Base-by-base conservation (phyloP, 225 moss, liverwort and hornwort genomes). In the Asterella californica region DNA sequence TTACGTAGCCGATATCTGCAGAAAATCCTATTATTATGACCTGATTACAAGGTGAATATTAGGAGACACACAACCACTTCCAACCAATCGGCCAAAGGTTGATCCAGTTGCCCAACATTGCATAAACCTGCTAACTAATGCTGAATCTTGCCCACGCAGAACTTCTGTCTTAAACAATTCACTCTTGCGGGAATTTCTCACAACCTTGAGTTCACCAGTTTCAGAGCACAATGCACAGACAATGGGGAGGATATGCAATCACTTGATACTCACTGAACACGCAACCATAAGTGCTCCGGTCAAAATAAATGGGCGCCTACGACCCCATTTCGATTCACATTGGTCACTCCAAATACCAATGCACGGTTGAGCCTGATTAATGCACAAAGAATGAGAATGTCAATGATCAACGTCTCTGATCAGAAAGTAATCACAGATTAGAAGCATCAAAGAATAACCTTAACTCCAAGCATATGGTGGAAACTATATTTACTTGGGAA, bases 301-400 rank as follows among this genome's bases (percentile, higher is more conserved):
- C 19, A 81, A 74, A n/a, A 96, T 96, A 42, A 87, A 96, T 11
- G 96, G 96, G 29, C 96, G 90, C 75, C 96, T 90, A 19, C 92
- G 88, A 79, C 96, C 96, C 88, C 91, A 96, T 76, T 87, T 90
- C 22, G 92, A 92, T 72, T 82, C 86, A 83, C 94, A 96, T 62
- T 86, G 85, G 75, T 96, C 96, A 79, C 92, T 96, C 96, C 94
- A 96, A 48, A 96, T 82, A 50, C 94, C 96, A 59, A 96, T 88
- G 78, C 88, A 92, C 9, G 96, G 96, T 76, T 96, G 96, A 17
- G 77, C 88, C 88, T 89, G 88, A 15, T 76, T 6, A 32, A 50
- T 15, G 71, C 7, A 72, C 0, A 72, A 42, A 2, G 34, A 11
- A 66, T 4, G 14, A 66, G 34, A 11, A 66, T 4, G 14, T 34